These are phyloP conservation scores for Aphanoascus verrucosus DNA, from an alignment of 2,329 filamentous ascomycete species.

Conservation along the genomic window DNA sequence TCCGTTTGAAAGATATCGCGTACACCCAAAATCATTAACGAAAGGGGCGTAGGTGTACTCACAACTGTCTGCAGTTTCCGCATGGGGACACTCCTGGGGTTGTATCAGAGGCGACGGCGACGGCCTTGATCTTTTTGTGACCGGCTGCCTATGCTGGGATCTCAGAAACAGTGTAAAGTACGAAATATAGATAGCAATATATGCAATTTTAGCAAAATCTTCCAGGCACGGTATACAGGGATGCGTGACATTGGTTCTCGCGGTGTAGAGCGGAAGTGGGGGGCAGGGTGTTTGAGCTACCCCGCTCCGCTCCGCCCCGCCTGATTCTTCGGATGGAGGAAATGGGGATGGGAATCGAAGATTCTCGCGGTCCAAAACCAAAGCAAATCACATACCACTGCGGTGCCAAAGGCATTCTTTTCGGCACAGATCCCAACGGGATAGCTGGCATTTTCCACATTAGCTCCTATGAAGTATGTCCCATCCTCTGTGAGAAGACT, in stretches of 20 bases:
- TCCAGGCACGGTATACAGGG: no score
- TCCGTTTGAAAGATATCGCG: neutral
- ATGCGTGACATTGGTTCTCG: neutral
- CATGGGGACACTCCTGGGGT: slow-evolving; percentile 60
- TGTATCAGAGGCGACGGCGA: slow-evolving; percentile 79
- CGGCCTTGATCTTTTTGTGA: slow-evolving; percentile 55
- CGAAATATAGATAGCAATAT: no score
- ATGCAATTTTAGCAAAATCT: no score
- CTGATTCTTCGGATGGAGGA: neutral
- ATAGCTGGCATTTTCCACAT: slow-evolving; percentile 87
- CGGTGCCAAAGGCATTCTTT: slow-evolving; percentile 73
- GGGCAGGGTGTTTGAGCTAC: neutral
- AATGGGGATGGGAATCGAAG: neutral
- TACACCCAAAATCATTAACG: neutral
- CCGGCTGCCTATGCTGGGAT: slow-evolving; percentile 31
- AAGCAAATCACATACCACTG: slow-evolving; percentile 43
- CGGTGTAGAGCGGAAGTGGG: neutral
- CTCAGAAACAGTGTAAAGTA: neutral
- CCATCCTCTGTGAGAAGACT: slow-evolving; percentile 55
- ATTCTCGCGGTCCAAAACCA: no score
- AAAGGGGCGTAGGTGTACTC: slow-evolving; percentile 16
- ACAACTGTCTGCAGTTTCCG: slow-evolving; percentile 95
- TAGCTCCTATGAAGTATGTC: slow-evolving; percentile 60
- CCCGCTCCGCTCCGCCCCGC: neutral
- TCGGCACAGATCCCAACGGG: slow-evolving; percentile 95